These are phyloP conservation scores for Penicillium sp. DNA, from an alignment of 2,329 filamentous ascomycete genomes.

Conservation along the genomic window DNA sequence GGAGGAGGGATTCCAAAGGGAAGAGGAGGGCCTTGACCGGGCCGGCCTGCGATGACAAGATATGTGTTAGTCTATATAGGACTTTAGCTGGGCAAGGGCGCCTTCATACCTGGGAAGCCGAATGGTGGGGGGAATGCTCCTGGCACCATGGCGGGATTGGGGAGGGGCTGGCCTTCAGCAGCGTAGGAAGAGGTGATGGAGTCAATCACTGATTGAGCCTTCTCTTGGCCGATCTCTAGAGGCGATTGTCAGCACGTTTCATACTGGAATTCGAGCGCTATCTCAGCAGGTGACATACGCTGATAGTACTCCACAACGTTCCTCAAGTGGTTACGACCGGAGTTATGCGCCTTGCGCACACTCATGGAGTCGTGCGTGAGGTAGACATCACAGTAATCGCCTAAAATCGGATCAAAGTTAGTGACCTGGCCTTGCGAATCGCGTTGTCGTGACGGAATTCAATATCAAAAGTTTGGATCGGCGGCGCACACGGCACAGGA, in stretches of 20 bases:
- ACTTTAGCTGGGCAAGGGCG: neutral
- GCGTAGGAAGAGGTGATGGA: conserved; percentile 95
- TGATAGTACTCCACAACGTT: conserved; percentile 99
- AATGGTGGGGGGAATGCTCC: conserved; percentile 56
- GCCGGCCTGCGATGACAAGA: conserved; percentile 24
- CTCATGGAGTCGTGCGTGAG: conserved; percentile 99
- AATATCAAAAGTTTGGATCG: conserved; percentile 1
- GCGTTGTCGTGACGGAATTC: neutral
- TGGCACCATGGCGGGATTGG: conserved; percentile 78
- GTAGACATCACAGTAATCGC: conserved; percentile 99
- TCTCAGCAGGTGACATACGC: conserved; percentile 54
- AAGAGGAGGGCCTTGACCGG: conserved; percentile 56
- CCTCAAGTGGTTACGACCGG: conserved; percentile 90
- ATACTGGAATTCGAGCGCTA: neutral
- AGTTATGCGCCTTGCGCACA: conserved; percentile 98
- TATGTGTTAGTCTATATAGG: neutral
- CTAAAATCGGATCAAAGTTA: conserved; percentile 28
- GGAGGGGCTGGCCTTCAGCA: conserved; percentile 82
- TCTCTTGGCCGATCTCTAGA: conserved; percentile 93
- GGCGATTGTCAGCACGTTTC: neutral
- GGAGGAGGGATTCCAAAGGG: conserved; percentile 56
- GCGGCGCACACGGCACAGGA: neutral
- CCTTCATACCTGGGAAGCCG: conserved; percentile 59
- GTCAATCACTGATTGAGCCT: conserved; percentile 97
- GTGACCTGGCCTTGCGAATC: neutral